Conservation (phyloP, 1,284 basidiomycete species). For the Cronartium quercuum region DNA sequence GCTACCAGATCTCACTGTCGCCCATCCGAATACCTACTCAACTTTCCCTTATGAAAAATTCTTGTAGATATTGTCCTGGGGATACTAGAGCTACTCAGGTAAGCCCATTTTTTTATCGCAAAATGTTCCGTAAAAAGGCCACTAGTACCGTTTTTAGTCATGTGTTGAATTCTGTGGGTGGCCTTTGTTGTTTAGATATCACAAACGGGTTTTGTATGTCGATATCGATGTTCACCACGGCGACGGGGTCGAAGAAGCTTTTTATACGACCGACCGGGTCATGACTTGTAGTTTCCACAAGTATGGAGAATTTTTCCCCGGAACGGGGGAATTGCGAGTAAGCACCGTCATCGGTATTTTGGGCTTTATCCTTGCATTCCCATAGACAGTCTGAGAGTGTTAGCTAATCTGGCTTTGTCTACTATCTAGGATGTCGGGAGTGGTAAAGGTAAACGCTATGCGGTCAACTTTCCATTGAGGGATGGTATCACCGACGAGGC, state of each 20-base stretch:
- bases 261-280: constrained; percentile 96
- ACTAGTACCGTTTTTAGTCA: not conserved
- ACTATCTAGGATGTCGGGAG: constrained; percentile 28
- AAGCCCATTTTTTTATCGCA: constrained; percentile 40
- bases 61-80: constrained; percentile 87
- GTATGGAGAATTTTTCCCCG: constrained; percentile 98
- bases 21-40: too few relatives aligned
- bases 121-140: not conserved
- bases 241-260: constrained; percentile 98
- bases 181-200: constrained; percentile 59
- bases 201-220: constrained; percentile 90
- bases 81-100: constrained; percentile 86
- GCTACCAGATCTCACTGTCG: too few relatives aligned
- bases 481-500: constrained; percentile 95
- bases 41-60: constrained; percentile 2
- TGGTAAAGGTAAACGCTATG: constrained; percentile 55
- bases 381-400: not conserved
- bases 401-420: not conserved
- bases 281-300: constrained; percentile 99
- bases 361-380: not conserved
- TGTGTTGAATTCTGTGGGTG: not conserved
- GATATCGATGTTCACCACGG: constrained; percentile 99
- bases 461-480: constrained; percentile 88
- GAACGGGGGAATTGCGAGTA: constrained; percentile 88
- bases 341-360: constrained; percentile 46